Evolutionary conservation across 192 early-diverging fungal species (phyloP), one percentile per base, ranked within the genome.

Genomic region (Gaertneriomyces semiglobifer): DNA sequence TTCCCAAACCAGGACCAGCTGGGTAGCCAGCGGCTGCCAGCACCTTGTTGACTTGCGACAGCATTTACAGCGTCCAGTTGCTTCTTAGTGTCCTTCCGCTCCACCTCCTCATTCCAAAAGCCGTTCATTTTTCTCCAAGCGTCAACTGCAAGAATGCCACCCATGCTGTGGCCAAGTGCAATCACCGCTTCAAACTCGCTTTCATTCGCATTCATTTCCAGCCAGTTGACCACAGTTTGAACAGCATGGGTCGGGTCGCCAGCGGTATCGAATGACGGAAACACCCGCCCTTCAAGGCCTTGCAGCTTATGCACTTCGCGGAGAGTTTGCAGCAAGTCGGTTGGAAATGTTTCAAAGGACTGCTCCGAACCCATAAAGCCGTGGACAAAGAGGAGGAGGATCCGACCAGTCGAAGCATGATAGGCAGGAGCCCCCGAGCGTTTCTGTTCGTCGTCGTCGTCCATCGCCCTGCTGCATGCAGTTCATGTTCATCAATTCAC

Each of bases 361-460:
- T 54, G 56, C 40, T 74, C 74, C 46, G 53, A 61, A 54, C 82
- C 66, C 16, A 79, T 47, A 63, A 84, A 84, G 47, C 82, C 82
- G 55, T 82, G 82, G 19, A 84, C 79, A 53, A 84, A 84, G 18
- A 84, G 65, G 42, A 83, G 55, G 45, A 80, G 71, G 9, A 59
- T 75, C 25, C 25, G 25, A 33, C 25, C 25, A 33, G 25, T 0
- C 2, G 25, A 2, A 33, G 25, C 25, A 33, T 33, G 25, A 33
- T 33, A 33, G 25, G 25, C 25, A 33, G 25, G 25, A 33, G 25
- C 1, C 25, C 25, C 25, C 25, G 25, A 33, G 25, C 25, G 25
- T 33, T 33, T 33, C 25, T 33, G 25, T 33, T 33, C 25, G 25
- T 33, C 25, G 25, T 33, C 25, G 25, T 33, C 25, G 25, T 33